A percentile compares a stretch with the other conserved stretches of the same genome.
phyloP scores from a whole-genome alignment of 208 protist species.

The Trypanosoma cruzi region DNA sequence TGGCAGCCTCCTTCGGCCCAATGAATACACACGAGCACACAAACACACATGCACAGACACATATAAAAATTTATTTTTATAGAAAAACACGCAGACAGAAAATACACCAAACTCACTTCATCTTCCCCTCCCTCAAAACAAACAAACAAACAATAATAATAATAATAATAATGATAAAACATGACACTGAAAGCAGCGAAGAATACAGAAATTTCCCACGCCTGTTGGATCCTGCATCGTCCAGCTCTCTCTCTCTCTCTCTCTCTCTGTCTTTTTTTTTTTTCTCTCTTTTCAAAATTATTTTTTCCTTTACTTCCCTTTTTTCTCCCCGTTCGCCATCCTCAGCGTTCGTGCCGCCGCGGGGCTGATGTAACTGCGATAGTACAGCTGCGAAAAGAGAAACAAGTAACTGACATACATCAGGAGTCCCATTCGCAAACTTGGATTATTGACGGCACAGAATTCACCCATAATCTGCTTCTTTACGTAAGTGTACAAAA shows the following conservation, averaged over 20 bases:
- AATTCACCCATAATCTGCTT: conserved; percentile 1
- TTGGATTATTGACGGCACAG: conserved; percentile 51
- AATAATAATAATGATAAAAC: no score
- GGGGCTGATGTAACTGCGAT: conserved; percentile 69
- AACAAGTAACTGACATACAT: conserved; percentile 94
- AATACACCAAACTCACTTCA: conserved; percentile 16
- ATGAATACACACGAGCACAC: not conserved
- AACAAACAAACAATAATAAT: no score
- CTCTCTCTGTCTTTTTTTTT: conserved; percentile 15
- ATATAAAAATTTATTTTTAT: not conserved
- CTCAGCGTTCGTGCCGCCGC: not conserved
- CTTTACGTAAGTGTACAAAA: conserved; percentile 47
- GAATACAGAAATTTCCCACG: conserved; percentile 1
- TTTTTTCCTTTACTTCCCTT: conserved; percentile 29
- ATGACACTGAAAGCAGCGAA: not conserved
- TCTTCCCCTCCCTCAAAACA: no score
- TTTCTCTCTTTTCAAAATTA: not conserved
- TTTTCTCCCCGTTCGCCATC: conserved; percentile 15
- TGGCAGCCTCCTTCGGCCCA: no score
- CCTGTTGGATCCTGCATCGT: no score
- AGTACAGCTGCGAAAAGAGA: conserved; percentile 89
- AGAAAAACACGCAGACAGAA: conserved; percentile 24
- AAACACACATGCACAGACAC: not conserved
- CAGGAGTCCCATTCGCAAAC: conserved; percentile 53
- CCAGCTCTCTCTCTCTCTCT: conserved; percentile 12